Percentiles rank a stretch among this genome's conserved stretches.
Evolutionary conservation across 2,329 filamentous ascomycete species (phyloP).

Genomic region (Penicillium digitatum): DNA sequence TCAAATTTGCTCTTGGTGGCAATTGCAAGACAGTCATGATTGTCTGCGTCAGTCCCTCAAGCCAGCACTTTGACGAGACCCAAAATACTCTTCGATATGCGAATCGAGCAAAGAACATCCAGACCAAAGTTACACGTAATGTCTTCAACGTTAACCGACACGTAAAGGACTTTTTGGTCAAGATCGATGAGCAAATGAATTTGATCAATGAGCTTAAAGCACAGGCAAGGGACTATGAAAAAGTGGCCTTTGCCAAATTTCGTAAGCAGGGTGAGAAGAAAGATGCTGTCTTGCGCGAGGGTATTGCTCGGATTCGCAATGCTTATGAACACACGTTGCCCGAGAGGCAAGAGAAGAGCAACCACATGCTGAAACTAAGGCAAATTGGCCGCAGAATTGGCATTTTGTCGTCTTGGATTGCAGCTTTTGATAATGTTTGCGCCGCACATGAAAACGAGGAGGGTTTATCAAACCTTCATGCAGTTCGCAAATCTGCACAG

Average conservation of each 20-base stretch:
- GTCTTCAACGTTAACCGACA: constrained; percentile 99
- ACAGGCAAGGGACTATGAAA: constrained; percentile 85
- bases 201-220: constrained; percentile 93
- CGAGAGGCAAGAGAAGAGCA: constrained; percentile 75
- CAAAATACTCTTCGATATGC: constrained; percentile 97
- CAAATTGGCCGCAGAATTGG: constrained; percentile 80
- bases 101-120: constrained; percentile 97
- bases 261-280: constrained; percentile 85
- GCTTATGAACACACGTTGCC: constrained; percentile 76
- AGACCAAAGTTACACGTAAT: constrained; percentile 98
- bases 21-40: constrained; percentile 99
- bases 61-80: constrained; percentile 94
- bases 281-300: constrained; percentile 70
- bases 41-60: constrained; percentile 94
- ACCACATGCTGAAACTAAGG: constrained; percentile 75
- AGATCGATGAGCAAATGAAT: constrained; percentile 98
- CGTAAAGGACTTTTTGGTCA: constrained; percentile 98
- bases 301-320: constrained; percentile 69
- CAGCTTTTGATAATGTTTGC: constrained; percentile 80
- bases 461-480: constrained; percentile 61
- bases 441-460: constrained; percentile 66
- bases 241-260: constrained; percentile 78
- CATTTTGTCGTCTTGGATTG: constrained; percentile 86
- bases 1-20: constrained; percentile 95
- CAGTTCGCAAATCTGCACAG: constrained; percentile 81